Conservation (phyloP, 1,139 yeast species). For the Sugiyamaella paludigena region DNA sequence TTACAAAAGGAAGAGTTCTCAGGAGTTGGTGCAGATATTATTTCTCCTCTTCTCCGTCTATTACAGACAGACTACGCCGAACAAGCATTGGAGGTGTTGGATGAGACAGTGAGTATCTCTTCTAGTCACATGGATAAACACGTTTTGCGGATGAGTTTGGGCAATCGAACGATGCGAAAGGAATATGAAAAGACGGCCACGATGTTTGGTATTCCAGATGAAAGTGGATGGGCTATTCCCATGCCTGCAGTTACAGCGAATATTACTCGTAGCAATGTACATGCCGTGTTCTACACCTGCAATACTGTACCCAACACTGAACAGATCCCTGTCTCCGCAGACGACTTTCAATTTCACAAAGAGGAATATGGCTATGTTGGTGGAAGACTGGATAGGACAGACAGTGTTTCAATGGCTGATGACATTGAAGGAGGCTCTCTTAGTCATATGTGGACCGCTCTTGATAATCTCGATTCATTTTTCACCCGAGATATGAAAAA, state of each 20-base stretch:
- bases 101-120: slow-evolving; percentile 79
- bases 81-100: slow-evolving; percentile 83
- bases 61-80: slow-evolving; percentile 85
- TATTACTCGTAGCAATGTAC: slow-evolving; percentile 86
- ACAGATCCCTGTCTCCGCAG: slow-evolving; percentile 26
- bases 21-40: slow-evolving; percentile 92
- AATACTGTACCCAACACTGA: slow-evolving; percentile 38
- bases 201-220: slow-evolving; percentile 92
- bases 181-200: slow-evolving; percentile 87
- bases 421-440: slow-evolving; percentile 78
- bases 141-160: slow-evolving; percentile 86
- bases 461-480: slow-evolving; percentile 89
- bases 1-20: slow-evolving; percentile 73
- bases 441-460: slow-evolving; percentile 95
- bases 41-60: slow-evolving; percentile 81
- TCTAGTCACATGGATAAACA: slow-evolving; percentile 90
- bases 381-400: slow-evolving; percentile 23
- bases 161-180: slow-evolving; percentile 71
- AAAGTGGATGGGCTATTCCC: slow-evolving; percentile 97
- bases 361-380: slow-evolving; percentile 47
- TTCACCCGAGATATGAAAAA: slow-evolving; percentile 63
- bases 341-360: slow-evolving; percentile 44
- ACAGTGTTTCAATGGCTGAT: slow-evolving; percentile 36
- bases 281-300: slow-evolving; percentile 91
- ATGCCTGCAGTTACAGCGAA: slow-evolving; percentile 91